Evolutionary conservation across 2,329 filamentous ascomycete genomes (phyloP).

Genomic region (Cercospora zeina): DNA sequence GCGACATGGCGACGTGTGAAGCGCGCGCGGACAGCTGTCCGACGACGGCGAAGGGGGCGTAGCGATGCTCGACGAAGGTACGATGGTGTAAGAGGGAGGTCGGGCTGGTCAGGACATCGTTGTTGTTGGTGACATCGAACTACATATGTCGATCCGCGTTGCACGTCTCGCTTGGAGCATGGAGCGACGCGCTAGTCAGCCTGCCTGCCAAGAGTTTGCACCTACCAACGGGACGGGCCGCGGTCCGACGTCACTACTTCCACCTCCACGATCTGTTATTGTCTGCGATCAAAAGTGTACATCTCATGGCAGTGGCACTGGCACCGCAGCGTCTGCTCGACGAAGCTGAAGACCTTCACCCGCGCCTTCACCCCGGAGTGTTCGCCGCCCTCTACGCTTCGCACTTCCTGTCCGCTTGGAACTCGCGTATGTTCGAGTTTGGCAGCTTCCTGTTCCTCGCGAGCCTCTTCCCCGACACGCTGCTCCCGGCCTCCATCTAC

Average conservation of each 20-base stretch:
- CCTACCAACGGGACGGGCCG: too few relatives aligned
- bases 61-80: neutral
- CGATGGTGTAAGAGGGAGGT: neutral
- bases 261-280: too few relatives aligned
- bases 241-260: slow-evolving; percentile 2
- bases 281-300: too few relatives aligned
- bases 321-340: neutral
- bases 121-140: neutral
- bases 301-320: too few relatives aligned
- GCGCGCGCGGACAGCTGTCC: neutral
- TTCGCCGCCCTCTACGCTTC: slow-evolving; percentile 46
- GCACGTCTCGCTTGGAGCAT: neutral
- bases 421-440: slow-evolving; percentile 53
- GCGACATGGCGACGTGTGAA: slow-evolving; percentile 45
- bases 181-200: too few relatives aligned
- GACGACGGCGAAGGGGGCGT: neutral
- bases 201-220: too few relatives aligned
- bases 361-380: slow-evolving; percentile 11
- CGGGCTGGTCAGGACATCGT: neutral
- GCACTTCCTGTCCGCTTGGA: slow-evolving; percentile 53
- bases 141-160: neutral
- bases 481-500: slow-evolving; percentile 69
- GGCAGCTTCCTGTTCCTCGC: slow-evolving; percentile 53
- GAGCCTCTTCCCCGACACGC: slow-evolving; percentile 52
- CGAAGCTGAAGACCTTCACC: neutral